Percentiles rank a stretch among this genome's conserved stretches.
These are phyloP conservation scores for Apiotrichum akiyoshidainum DNA, from an alignment of 1,284 basidiomycete species.

Conservation along the genomic window DNA sequence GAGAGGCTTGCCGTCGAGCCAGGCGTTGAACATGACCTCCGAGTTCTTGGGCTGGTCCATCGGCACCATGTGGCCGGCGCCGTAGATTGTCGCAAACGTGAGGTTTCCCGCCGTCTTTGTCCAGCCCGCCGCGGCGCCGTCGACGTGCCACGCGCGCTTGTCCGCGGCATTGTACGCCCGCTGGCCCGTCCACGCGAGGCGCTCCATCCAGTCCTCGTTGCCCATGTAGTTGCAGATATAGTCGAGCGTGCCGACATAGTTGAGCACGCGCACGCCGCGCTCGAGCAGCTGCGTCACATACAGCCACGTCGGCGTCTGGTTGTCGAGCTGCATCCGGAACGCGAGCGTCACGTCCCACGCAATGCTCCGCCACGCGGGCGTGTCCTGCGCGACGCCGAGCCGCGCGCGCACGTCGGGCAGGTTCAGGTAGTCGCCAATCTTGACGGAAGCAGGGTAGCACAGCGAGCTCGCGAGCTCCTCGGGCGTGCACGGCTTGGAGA, in stretches of 20 bases:
- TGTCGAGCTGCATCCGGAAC: conserved; percentile 38
- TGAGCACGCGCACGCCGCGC: conserved; percentile 65
- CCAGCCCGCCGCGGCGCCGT: conserved; percentile 55
- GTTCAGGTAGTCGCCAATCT: conserved; percentile 58
- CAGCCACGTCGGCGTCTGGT: conserved; percentile 48
- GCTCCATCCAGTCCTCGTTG: conserved; percentile 63
- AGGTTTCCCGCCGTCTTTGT: conserved; percentile 60
- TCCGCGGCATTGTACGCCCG: conserved; percentile 53
- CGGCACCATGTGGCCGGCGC: conserved; percentile 51
- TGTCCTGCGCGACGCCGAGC: conserved; percentile 62
- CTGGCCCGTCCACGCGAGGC: conserved; percentile 64
- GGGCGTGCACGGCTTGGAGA: conserved; percentile 60
- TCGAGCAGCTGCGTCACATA: conserved; percentile 71
- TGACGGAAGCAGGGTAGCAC: conserved; percentile 49
- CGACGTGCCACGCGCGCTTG: conserved; percentile 54
- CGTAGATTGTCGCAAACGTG: conserved; percentile 50
- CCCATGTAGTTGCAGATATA: conserved; percentile 70
- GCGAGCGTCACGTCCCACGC: conserved; percentile 49
- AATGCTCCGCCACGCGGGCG: conserved; percentile 58
- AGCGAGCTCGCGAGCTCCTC: conserved; percentile 46
- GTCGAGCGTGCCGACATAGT: conserved; percentile 61
- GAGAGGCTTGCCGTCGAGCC: conserved; percentile 28
- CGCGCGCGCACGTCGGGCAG: conserved; percentile 55
- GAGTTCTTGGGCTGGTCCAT: conserved; percentile 51
- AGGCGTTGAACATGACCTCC: conserved; percentile 47